Base-by-base conservation (phyloP, 164 flowering plant species). In the Umbellularia californica region DNA sequence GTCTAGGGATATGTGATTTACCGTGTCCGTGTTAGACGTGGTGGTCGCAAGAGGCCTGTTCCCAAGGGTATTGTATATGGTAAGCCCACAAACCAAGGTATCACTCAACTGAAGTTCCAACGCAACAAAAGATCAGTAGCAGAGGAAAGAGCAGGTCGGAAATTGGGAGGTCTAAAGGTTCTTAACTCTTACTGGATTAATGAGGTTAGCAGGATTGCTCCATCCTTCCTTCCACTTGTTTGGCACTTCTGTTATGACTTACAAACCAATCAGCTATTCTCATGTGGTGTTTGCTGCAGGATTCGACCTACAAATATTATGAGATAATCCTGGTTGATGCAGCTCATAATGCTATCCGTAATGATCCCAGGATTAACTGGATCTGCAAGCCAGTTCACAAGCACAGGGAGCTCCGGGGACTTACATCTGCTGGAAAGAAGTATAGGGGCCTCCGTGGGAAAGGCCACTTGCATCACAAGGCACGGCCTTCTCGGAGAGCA, bases 101-200 rank as follows among this genome's bases (percentile, higher is more conserved):
- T 89, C 10, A 84, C 91, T 70, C 93, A 88, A 65, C 82, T 89
- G 65, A 89, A 89, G 80, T 89, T 89, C 75, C 93, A 89, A 82
- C 81, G 90, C 19, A 89, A 88, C 89, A 89, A 89, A 86, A 82
- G 89, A 75, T 88, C 93, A 15, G 91, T 88, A 65, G 93, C 93
- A 0, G 93, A 89, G 82, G 93, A 89, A 75, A 87, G 96, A 67
- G 96, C 96, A 74, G 96, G 93, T 0, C 78, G 92, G 20, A 90
- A 88, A 75, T 77, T 91, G 77, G 96, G 88, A 70, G 96, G 93
- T 58, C 88, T 91, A 33, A 88, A 88, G 84, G 93, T 91, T 67
- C 85, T 91, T 65, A 90, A 90, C 75, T 91, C 96, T 11, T 91
- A 91, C 86, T 91, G 93, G 92, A 70, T 91, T 75, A 91, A 91